Conservation (phyloP, 2,329 filamentous ascomycete genomes). For the Bimuria novae-zelandiae region DNA sequence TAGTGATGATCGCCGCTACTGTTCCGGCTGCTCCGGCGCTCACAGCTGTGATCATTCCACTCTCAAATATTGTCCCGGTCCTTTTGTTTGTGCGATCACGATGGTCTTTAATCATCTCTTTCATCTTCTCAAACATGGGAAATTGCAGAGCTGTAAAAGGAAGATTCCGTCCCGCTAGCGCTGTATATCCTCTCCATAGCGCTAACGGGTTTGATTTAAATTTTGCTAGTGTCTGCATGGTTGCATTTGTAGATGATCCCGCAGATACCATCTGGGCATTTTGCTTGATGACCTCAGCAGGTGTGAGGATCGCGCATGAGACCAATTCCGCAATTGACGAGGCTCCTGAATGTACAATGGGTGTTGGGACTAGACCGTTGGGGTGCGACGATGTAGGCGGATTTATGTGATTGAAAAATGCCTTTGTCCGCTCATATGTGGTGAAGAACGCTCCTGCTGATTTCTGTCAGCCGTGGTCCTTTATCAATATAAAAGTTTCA, state of each 20-base stretch:
- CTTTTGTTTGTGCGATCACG: slow-evolving; percentile 46
- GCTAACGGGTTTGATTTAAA: slow-evolving; percentile 62
- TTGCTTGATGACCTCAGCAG: slow-evolving; percentile 89
- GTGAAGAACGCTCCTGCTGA: slow-evolving; percentile 87
- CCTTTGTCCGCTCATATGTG: slow-evolving; percentile 80
- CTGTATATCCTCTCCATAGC: slow-evolving; percentile 74
- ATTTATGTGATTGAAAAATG: slow-evolving; percentile 58
- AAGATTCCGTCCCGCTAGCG: slow-evolving; percentile 79
- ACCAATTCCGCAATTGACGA: slow-evolving; percentile 80
- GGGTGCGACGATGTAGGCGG: slow-evolving; percentile 45
- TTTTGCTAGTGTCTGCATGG: slow-evolving; percentile 60
- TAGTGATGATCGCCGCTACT: slow-evolving; percentile 79
- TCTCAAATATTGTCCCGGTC: slow-evolving; percentile 62
- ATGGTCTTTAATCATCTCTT: slow-evolving; percentile 56
- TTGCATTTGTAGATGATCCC: slow-evolving; percentile 50
- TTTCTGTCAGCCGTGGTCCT: not conserved
- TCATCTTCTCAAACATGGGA: slow-evolving; percentile 78
- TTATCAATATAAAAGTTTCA: not conserved
- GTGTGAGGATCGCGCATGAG: slow-evolving; percentile 84
- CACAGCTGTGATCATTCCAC: slow-evolving; percentile 70
- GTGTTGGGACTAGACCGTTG: slow-evolving; percentile 61
- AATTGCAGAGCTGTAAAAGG: slow-evolving; percentile 90
- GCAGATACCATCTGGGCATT: slow-evolving; percentile 80
- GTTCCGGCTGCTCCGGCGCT: slow-evolving; percentile 77
- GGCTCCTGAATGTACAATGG: slow-evolving; percentile 72